Base-by-base conservation (phyloP, 2,329 filamentous ascomycete genomes). In the Cladophialophora exuberans region DNA sequence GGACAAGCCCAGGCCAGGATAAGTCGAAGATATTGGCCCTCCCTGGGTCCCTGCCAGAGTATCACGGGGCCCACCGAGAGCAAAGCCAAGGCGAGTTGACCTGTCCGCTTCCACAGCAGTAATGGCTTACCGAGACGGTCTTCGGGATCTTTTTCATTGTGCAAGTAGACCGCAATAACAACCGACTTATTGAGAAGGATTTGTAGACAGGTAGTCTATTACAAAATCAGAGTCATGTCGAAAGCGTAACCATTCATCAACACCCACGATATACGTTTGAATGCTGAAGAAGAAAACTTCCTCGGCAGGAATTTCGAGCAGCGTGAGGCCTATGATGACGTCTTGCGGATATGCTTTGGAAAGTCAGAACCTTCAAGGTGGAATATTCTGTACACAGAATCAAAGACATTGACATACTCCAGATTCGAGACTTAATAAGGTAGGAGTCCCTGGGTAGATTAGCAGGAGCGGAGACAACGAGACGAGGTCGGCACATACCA, bases 221-320 rank as follows among this genome's bases (percentile, higher is more conserved):
- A 17, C 31, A 23, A 18, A 36, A 48, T 38, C 25, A 48, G 45
- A 31, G 23, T 52, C 45, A 11, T 25, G 38, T 15, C 10, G 10
- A 13, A 18, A 30, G 7, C n/a, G n/a, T n/a, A 23, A 41, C 26
- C 20, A 38, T 23, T 26, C 17, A n/a, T 10, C 6, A n/a, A 10
- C 39, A 38, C 64, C 52, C 9, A 66, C 67, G 35, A 83, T 88
- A 69, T 88, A 90, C 1, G 87, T 90, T 70, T 90, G 88, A 20
- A 90, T 82, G 17, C 88, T 71, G 67, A 90, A 90, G 77, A 90
- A 90, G 72, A 90, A 90, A 3, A 90, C 70, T 67, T 90, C 87
- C 65, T 90, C 88, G 3, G 79, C 69, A 0, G 88, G 87, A 15
- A 90, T 87, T n/a, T 75, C 73, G 63, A 82, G 82, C 13, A 89